Conservation (phyloP, 2,329 filamentous ascomycete species). For the Chaetothyriales sp. region DNA sequence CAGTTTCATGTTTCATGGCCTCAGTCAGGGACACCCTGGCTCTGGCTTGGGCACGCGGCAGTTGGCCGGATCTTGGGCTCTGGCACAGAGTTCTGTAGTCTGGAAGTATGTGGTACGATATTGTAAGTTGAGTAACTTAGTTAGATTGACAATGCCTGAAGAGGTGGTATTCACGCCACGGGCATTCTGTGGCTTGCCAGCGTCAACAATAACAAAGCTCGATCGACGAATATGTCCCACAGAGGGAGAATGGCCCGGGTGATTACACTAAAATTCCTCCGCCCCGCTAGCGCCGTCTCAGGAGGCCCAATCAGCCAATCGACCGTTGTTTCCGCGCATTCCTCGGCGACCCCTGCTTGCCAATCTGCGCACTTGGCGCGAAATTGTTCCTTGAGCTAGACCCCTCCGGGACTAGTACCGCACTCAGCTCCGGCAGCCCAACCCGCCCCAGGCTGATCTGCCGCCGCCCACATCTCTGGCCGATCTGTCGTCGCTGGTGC, state of each 20-base stretch:
- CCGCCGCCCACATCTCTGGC: not conserved
- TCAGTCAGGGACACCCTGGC: constrained; percentile 1
- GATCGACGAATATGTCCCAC: not conserved
- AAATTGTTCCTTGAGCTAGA: not conserved
- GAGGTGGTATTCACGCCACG: not conserved
- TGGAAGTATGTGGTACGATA: not conserved
- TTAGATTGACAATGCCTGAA: not conserved
- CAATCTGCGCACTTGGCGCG: not conserved
- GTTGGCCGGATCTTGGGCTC: no score
- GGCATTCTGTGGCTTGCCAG: not conserved
- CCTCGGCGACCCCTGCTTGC: not conserved
- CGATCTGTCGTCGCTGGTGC: constrained; percentile 1
- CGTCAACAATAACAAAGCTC: not conserved
- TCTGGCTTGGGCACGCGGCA: constrained; percentile 1
- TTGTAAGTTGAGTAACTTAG: not conserved
- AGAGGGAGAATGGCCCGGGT: not conserved
- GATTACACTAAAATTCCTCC: not conserved
- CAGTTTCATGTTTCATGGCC: not conserved
- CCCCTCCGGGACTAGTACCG: not conserved
- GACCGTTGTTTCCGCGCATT: not conserved
- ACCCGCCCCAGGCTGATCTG: not conserved
- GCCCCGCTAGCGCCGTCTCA: not conserved
- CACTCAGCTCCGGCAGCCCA: not conserved
- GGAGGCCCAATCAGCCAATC: not conserved
- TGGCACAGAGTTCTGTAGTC: no score